Conservation (phyloP, 2,329 filamentous ascomycete genomes). For the Reticulascus tulasneorum region DNA sequence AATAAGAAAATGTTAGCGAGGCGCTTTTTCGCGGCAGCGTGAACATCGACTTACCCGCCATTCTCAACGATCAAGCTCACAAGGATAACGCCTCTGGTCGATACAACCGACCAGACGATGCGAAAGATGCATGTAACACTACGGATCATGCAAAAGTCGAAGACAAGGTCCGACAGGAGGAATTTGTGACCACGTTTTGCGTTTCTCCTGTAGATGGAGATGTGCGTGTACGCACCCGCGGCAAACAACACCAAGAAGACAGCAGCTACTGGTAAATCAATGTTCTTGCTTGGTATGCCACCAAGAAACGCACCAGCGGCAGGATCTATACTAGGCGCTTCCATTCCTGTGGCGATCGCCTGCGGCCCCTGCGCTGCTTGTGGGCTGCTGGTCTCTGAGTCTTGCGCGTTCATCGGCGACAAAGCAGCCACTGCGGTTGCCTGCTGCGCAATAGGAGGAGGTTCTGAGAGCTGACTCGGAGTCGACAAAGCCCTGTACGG, state of each 20-base stretch:
- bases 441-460: too few relatives aligned
- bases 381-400: too few relatives aligned
- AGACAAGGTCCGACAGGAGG: constrained; percentile 28
- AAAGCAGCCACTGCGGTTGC: too few relatives aligned
- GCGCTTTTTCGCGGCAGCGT: background rate
- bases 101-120: constrained; percentile 27
- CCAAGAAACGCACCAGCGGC: constrained; percentile 7
- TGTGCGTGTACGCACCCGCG: constrained; percentile 18
- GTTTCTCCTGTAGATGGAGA: constrained; percentile 23
- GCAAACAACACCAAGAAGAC: constrained; percentile 21
- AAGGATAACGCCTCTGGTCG: constrained; percentile 24
- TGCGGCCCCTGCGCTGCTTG: too few relatives aligned
- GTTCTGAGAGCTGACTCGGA: too few relatives aligned
- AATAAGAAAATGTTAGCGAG: background rate
- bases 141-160: constrained; percentile 32
- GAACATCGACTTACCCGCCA: constrained; percentile 21
- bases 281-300: constrained; percentile 10
- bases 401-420: too few relatives aligned
- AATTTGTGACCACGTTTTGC: constrained; percentile 32
- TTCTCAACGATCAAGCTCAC: constrained; percentile 31
- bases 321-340: too few relatives aligned
- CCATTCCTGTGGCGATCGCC: too few relatives aligned
- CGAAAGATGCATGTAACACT: constrained; percentile 29
- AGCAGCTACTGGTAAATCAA: constrained; percentile 19
- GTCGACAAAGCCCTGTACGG: too few relatives aligned